Evolutionary conservation across 129 eudicot species (phyloP), one percentile per base, ranked within the genome.

Genomic region (Gnaphalium uliginosum): DNA sequence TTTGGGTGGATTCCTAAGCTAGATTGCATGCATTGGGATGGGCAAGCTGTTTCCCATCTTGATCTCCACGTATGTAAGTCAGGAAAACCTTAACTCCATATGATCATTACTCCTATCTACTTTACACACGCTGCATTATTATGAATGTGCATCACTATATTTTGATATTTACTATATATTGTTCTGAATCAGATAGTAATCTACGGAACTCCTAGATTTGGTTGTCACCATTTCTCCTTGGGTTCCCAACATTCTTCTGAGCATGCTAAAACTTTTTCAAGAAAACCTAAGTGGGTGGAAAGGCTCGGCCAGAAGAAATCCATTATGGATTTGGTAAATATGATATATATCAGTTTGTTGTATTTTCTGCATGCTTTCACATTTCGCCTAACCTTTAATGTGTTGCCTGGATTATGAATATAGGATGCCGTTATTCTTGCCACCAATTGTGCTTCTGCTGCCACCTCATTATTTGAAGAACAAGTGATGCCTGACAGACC

Each of bases 41-140:
- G 84, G 39, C 78, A 85, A 72, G 82, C 74, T 68, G 53, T 82
- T 69, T 72, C 81, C 72, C 56, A 83, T 66, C 76, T 86, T 75
- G 94, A 95, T 83, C 96, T 91, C 82, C 96, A 91, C 92, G 96
- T 95, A 91, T 95, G 99, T 87, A 95, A 95, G 96, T 95, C 96
- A 48, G 76, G 19, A 68, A 66, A 18, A 73, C 80, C 83, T 81
- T 35, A 72, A 37, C 77, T 15, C 39, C 77, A 57, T 56, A 57
- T 76, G 24, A 3, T 51, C 73, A 76, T 51, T 68, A 33, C 64
- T 7, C 6, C 46, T 39, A 39, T 2, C 46, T 39, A 39, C 46
- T 39, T 39, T 39, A 9, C 46, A 9, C 9, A 39, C 4, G n/a
- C 21, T 22, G 23, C 23, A 43, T 27, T 17, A 23, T 58, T 43